Evolutionary conservation across 176 grass and related monocot species (phyloP).

Genomic region (Aegilops sharonensis): DNA sequence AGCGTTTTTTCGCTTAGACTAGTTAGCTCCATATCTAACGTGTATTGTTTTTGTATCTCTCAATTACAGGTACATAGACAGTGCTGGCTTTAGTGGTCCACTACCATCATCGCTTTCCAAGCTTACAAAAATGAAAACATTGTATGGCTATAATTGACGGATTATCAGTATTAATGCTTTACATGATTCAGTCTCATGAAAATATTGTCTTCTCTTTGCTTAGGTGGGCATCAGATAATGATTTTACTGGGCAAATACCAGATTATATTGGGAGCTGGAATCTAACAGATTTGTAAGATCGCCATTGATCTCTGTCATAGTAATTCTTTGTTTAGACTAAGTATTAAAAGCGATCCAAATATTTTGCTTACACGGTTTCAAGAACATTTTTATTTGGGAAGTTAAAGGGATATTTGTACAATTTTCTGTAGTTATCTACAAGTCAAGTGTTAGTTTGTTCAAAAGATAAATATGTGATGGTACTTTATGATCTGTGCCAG

Average conservation of each 20-base stretch:
- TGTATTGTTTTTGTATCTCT: background rate
- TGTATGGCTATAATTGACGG: constrained; percentile 41
- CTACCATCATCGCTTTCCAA: constrained; percentile 57
- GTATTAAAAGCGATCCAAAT: no score
- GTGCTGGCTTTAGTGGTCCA: constrained; percentile 60
- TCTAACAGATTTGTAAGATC: constrained; percentile 28
- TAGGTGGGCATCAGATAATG: constrained; percentile 44
- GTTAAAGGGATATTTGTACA: background rate
- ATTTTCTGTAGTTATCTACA: background rate
- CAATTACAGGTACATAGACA: constrained; percentile 56
- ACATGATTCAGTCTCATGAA: no score
- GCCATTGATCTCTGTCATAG: background rate
- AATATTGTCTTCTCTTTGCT: background rate
- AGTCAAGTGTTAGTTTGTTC: background rate
- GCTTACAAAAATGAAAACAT: constrained; percentile 32
- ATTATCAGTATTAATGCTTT: no score
- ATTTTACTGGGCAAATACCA: constrained; percentile 58
- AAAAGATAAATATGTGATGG: background rate
- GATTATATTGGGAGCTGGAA: constrained; percentile 47
- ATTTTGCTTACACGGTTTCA: no score
- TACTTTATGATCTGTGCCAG: background rate
- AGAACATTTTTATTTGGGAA: no score
- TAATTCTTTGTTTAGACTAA: no score
- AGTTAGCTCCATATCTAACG: background rate
- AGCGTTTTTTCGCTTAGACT: background rate